Evolutionary conservation across 257 asterid species (phyloP).

Genomic region (Solanum chiquidenum): DNA sequence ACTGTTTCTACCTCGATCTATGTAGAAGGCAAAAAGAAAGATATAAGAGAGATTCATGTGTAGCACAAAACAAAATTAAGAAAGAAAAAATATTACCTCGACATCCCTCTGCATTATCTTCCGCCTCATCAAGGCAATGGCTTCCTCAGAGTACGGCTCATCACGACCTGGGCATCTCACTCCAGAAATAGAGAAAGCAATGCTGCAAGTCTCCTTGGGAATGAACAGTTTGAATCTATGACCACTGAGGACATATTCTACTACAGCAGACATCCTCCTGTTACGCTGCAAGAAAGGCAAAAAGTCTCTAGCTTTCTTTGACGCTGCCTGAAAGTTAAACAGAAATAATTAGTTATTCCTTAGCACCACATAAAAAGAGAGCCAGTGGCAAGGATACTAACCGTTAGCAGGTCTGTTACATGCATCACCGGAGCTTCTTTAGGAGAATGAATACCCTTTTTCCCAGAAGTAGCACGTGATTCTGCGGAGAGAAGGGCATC

Average conservation of each 20-base stretch:
- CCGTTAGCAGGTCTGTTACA: conserved; percentile 70
- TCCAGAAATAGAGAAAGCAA: conserved; percentile 90
- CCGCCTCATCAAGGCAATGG: conserved; percentile 95
- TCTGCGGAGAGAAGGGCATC: conserved; percentile 90
- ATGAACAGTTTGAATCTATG: conserved; percentile 77
- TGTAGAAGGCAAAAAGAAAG: neutral
- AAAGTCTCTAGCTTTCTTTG: conserved; percentile 83
- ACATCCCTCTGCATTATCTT: conserved; percentile 99
- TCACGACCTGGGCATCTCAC: conserved; percentile 97
- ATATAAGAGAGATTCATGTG: neutral
- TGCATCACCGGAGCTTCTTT: conserved; percentile 89
- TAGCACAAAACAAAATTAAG: neutral
- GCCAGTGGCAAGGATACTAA: conserved; percentile 24
- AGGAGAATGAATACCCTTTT: conserved; percentile 78
- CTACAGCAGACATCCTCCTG: conserved; percentile 87
- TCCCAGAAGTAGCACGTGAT: conserved; percentile 79
- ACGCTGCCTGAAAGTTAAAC: conserved; percentile 35
- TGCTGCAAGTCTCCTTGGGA: conserved; percentile 91
- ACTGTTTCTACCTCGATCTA: conserved; percentile 94
- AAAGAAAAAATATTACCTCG: conserved; percentile 39
- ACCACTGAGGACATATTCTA: conserved; percentile 94
- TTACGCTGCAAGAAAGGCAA: conserved; percentile 84
- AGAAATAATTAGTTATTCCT: neutral
- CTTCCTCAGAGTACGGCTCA: conserved; percentile 88
- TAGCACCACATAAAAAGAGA: neutral